Conservation (phyloP, 1,284 basidiomycete genomes). For the Exobasidium rhododendri region DNA sequence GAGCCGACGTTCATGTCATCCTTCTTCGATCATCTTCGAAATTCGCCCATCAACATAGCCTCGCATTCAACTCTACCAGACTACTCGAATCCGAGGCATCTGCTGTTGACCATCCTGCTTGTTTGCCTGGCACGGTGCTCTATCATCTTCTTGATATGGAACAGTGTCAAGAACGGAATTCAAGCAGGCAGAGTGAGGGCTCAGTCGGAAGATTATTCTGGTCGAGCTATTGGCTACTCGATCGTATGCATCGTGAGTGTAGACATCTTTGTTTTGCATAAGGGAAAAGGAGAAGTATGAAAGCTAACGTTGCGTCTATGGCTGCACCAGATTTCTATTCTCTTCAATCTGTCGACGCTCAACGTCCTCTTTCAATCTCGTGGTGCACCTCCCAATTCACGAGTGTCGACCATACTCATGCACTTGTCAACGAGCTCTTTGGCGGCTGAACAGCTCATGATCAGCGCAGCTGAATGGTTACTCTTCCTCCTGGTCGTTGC, state of each 20-base stretch:
- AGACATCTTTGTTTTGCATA: no score
- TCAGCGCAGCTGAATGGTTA: conserved; percentile 21
- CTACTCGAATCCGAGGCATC: not conserved
- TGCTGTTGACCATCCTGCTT: not conserved
- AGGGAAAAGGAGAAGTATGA: no score
- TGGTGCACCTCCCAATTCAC: not conserved
- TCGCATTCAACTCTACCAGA: not conserved
- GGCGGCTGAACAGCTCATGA: conserved; percentile 30
- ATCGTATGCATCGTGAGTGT: not conserved
- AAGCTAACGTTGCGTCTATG: no score
- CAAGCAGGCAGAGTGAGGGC: not conserved
- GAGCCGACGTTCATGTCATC: not conserved
- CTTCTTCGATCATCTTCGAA: not conserved
- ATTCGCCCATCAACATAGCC: not conserved
- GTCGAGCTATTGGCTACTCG: not conserved
- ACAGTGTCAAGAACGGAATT: not conserved
- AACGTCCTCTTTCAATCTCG: conserved; percentile 11
- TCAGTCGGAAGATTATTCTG: not conserved
- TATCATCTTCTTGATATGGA: conserved; percentile 1
- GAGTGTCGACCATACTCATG: not conserved
- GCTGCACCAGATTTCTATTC: conserved; percentile 2
- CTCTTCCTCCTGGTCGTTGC: conserved; percentile 3
- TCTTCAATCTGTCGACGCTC: conserved; percentile 9
- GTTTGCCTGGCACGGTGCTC: conserved; percentile 8
- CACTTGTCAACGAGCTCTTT: conserved; percentile 35